Evolutionary conservation across 148 eudicot genomes (phyloP).

Genomic region (Rhododendron molle): DNA sequence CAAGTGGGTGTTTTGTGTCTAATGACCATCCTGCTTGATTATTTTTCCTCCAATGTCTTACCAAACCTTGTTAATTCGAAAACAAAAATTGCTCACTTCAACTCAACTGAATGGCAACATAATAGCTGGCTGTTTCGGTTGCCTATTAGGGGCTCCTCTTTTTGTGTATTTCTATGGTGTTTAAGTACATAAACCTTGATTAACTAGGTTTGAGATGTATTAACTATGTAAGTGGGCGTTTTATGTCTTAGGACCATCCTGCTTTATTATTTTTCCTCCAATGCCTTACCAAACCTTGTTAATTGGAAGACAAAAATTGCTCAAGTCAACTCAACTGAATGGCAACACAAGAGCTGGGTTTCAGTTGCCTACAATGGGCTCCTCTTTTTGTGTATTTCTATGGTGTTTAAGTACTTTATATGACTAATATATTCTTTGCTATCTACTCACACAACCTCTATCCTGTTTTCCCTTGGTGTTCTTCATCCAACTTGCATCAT

Average conservation of each 20-base stretch:
- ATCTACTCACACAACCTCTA: background rate
- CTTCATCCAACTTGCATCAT: background rate
- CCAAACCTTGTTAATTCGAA: background rate
- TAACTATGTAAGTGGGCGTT: background rate
- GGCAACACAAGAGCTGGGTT: background rate
- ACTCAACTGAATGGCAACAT: background rate
- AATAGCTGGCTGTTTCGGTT: background rate
- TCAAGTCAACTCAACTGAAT: background rate
- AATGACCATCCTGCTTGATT: background rate
- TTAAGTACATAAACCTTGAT: background rate
- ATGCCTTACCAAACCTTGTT: background rate
- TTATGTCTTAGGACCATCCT: background rate
- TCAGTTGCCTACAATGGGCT: background rate
- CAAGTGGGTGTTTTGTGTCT: background rate
- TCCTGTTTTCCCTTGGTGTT: background rate
- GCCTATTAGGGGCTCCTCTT: background rate
- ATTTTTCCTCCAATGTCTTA: background rate
- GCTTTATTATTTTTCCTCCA: background rate
- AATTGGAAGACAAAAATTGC: background rate
- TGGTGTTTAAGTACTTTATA: background rate
- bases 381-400: background rate
- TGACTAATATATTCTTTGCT: background rate
- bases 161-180: background rate
- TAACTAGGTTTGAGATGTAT: too few species aligned
- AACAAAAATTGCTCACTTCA: background rate